Conservation (phyloP, 2,329 filamentous ascomycete species). For the Dendrostoma leiphaemia region DNA sequence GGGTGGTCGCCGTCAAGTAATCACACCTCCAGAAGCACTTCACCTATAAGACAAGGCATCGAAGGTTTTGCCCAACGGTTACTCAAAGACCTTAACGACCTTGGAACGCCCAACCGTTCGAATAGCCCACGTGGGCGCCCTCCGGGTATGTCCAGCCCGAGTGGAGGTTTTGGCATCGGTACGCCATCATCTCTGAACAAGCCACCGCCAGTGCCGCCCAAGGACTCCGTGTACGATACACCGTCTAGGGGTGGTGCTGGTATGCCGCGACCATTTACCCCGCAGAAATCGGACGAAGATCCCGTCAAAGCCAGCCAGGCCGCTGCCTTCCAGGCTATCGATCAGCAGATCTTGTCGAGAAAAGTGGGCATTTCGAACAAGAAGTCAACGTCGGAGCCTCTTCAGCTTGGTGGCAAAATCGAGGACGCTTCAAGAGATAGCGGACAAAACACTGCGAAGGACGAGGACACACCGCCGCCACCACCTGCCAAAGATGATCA, state of each 20-base stretch:
- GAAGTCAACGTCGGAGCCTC: conserved; percentile 39
- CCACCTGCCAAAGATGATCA: conserved; percentile 17
- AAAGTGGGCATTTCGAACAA: conserved; percentile 49
- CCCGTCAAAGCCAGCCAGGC: conserved; percentile 47
- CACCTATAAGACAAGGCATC: conserved; percentile 54
- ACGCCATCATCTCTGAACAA: conserved; percentile 33
- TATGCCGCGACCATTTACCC: conserved; percentile 39
- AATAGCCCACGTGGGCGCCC: conserved; percentile 50
- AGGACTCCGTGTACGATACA: conserved; percentile 41
- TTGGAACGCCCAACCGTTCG: conserved; percentile 52
- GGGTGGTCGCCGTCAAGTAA: conserved; percentile 42
- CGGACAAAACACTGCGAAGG: conserved; percentile 13
- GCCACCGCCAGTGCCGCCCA: conserved; percentile 37
- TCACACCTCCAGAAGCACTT: conserved; percentile 46
- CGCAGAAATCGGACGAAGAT: conserved; percentile 27
- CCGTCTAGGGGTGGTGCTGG: conserved; percentile 28
- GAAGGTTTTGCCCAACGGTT: conserved; percentile 64
- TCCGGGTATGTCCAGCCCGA: conserved; percentile 29
- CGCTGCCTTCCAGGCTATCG: conserved; percentile 61
- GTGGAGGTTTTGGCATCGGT: conserved; percentile 26
- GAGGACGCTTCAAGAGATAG: conserved; percentile 18
- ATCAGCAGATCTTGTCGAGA: conserved; percentile 59
- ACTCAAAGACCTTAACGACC: conserved; percentile 59
- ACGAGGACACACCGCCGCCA: conserved; percentile 23
- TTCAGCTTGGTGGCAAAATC: conserved; percentile 39